Evolutionary conservation across 306 rosid genomes (phyloP), one percentile per base, ranked within the genome.

Genomic region (Ormosia semicastrata): DNA sequence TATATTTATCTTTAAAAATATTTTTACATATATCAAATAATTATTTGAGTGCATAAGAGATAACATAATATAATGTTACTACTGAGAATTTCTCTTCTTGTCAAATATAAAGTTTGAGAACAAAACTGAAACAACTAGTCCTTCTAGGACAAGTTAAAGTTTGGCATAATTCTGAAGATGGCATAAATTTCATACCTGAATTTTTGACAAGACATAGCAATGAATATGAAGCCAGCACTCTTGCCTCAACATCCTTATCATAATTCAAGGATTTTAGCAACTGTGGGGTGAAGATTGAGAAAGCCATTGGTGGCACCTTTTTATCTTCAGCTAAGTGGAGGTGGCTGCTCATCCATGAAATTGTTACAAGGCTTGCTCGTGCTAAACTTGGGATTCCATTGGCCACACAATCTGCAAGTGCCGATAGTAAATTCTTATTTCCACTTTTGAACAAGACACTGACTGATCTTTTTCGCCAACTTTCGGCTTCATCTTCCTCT

Each of bases 141-240:
- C 12, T 44, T 34, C 0, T 3, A 41, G 30, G 34, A 32, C 36
- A 53, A 18, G 32, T 49, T 33, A 8, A 32, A 32, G 39, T 63
- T 62, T 63, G 17, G 66, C 39, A 36, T 50, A 64, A n/a, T 3
- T 12, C 1, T 14, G 57, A 41, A 43, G 68, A 59, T 43, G 49
- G 60, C 17, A 53, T 36, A 56, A 10, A 44, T 40, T 33, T 57
- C 63, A 44, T 73, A 93, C 97, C 97, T 80, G 92, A 79, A 52
- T 54, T 71, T 80, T 85, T 85, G 3, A 81, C 36, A 53, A 91
- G 91, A 66, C 82, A 78, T 29, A 91, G 83, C 65, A 93, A 82
- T 18, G 97, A 75, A 77, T 73, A 89, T 41, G 95, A 88, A 79
- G 95, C 90, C n/a, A 93, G 86, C 41, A 93, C 95, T 81, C 88